phyloP scores from a whole-genome alignment of 257 asterid species.

The Solanum pimpinellifolium region DNA sequence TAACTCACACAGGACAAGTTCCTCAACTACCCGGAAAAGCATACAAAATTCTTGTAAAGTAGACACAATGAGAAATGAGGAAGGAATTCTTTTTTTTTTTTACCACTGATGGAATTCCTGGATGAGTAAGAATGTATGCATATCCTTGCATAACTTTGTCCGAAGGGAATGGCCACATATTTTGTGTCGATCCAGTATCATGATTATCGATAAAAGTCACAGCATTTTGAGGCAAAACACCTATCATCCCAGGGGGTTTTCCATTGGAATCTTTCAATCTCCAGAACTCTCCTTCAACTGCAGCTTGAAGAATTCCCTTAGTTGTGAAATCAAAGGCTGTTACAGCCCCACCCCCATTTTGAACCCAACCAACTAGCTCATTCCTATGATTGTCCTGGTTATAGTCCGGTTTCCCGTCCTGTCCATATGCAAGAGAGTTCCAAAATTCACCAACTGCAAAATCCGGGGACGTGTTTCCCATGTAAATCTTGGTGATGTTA shows the following conservation, averaged over 20 bases:
- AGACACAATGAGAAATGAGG: neutral
- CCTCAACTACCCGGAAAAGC: no score
- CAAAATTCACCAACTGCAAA: neutral
- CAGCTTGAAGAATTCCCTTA: neutral
- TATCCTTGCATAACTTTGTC: neutral
- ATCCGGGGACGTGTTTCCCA: neutral
- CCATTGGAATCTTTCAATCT: neutral
- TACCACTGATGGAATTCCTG: neutral
- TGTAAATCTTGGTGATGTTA: neutral
- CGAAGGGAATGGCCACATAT: neutral
- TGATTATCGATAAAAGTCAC: neutral
- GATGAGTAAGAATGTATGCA: neutral
- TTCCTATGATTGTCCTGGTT: neutral
- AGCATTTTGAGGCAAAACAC: neutral
- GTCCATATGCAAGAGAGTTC: neutral
- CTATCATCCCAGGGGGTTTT: neutral
- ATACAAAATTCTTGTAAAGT: neutral
- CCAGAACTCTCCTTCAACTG: neutral
- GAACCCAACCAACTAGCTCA: neutral
- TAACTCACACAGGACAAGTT: neutral
- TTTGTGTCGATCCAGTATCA: neutral
- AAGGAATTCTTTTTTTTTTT: neutral
- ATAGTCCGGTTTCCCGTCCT: neutral
- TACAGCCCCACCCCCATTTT: neutral
- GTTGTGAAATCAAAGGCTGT: neutral